Conservation (phyloP, 345 rosid genomes). For the Firmiana major region DNA sequence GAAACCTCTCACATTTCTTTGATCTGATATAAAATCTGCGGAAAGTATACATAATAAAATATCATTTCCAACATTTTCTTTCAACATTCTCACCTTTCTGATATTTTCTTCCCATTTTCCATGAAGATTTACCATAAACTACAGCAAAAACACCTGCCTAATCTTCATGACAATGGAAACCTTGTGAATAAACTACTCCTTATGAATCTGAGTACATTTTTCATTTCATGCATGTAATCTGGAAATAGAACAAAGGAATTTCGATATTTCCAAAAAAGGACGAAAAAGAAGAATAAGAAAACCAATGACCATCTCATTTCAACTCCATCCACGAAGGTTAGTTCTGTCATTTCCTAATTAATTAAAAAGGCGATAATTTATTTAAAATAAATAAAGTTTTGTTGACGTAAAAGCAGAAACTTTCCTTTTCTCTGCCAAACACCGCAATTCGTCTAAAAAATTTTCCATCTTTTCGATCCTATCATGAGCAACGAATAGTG, state of each 20-base stretch:
- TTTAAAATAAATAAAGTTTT: too few relatives aligned
- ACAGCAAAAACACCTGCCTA: too few relatives aligned
- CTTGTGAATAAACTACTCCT: too few relatives aligned
- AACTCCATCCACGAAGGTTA: not conserved
- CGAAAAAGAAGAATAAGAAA: not conserved
- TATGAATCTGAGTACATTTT: too few relatives aligned
- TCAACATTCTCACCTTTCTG: too few relatives aligned
- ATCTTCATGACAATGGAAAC: too few relatives aligned
- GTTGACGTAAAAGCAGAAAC: not conserved
- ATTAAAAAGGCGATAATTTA: not conserved
- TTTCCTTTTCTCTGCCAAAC: conserved; percentile 9
- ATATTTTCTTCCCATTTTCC: too few relatives aligned
- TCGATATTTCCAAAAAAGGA: not conserved
- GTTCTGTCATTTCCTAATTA: not conserved
- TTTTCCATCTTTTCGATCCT: not conserved
- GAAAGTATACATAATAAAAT: not conserved
- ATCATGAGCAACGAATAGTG: conserved; percentile 63
- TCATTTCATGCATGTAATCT: too few relatives aligned
- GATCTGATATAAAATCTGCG: not conserved
- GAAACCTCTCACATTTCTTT: not conserved
- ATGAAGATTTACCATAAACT: too few relatives aligned
- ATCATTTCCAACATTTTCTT: not conserved
- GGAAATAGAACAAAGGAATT: too few relatives aligned
- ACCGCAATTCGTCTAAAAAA: not conserved
- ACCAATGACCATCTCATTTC: too few relatives aligned